Percentiles rank a stretch among this genome's conserved stretches.
These are phyloP conservation scores for Ceratocystiopsis minuta DNA, from an alignment of 2,329 filamentous ascomycete genomes.

Conservation along the genomic window DNA sequence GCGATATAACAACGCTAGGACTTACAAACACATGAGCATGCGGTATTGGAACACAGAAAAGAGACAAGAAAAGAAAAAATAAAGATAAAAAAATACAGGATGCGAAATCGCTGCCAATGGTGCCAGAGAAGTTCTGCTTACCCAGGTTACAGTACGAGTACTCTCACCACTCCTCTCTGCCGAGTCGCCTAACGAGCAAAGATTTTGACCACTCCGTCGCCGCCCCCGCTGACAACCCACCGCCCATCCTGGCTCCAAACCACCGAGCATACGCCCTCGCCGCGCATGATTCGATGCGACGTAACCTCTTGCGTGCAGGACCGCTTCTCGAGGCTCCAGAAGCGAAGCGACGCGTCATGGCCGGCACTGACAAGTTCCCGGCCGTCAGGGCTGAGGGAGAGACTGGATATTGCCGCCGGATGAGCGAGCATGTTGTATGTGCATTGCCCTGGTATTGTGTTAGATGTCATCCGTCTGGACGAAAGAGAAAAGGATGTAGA, in stretches of 20 bases:
- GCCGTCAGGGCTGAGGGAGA: conserved; percentile 84
- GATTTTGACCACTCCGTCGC: conserved; percentile 91
- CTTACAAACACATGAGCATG: too few relatives aligned
- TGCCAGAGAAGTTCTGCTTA: too few relatives aligned
- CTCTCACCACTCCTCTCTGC: background rate
- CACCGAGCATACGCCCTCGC: conserved; percentile 84
- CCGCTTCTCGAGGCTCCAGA: conserved; percentile 94
- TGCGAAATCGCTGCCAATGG: too few relatives aligned
- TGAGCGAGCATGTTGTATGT: conserved; percentile 98
- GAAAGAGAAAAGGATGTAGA: background rate
- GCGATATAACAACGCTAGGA: too few relatives aligned
- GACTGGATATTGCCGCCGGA: conserved; percentile 75
- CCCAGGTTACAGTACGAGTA: too few relatives aligned
- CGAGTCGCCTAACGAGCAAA: conserved; percentile 37
- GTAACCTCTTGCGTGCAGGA: conserved; percentile 92
- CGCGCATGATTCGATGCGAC: conserved; percentile 81
- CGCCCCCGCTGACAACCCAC: conserved; percentile 86
- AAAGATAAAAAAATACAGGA: too few relatives aligned
- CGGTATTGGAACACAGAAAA: too few relatives aligned
- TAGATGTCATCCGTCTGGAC: background rate
- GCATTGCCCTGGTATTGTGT: conserved; percentile 58
- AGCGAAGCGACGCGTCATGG: conserved; percentile 85
- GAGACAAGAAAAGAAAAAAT: too few relatives aligned
- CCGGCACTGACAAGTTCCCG: conserved; percentile 89
- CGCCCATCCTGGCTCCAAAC: conserved; percentile 92